Conservation (phyloP, 768 basidiomycete genomes). For the Rhodotorula graminis region DNA sequence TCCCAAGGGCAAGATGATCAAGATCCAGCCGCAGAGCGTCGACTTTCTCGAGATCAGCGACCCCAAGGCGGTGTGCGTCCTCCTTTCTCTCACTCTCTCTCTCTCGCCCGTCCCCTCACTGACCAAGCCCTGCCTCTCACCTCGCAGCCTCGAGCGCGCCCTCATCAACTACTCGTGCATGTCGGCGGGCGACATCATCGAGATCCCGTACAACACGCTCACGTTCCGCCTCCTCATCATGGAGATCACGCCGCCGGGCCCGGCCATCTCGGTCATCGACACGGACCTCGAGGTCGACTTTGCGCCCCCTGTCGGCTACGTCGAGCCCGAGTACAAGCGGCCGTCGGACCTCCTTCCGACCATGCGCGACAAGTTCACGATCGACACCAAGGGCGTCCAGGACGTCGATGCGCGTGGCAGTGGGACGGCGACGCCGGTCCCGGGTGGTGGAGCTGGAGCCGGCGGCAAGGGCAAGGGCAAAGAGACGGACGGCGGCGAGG, state of each 20-base stretch:
- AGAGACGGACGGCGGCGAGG: constrained; percentile 24
- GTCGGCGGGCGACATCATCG: constrained; percentile 94
- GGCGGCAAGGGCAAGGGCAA: constrained; percentile 63
- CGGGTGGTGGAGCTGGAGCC: constrained; percentile 52
- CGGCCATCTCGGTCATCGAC: constrained; percentile 83
- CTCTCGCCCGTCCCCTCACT: neutral
- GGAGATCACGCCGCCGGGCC: constrained; percentile 80
- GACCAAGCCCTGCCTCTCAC: neutral
- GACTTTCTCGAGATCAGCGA: constrained; percentile 97
- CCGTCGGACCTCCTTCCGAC: constrained; percentile 66
- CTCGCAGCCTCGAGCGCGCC: constrained; percentile 78
- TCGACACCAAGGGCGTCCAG: constrained; percentile 55
- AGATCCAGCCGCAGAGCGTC: constrained; percentile 89
- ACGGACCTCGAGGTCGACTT: constrained; percentile 99
- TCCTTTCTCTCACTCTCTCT: neutral
- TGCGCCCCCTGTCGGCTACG: constrained; percentile 74
- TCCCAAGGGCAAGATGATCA: constrained; percentile 89
- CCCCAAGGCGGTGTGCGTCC: constrained; percentile 88
- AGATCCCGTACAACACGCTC: constrained; percentile 94
- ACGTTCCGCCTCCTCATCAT: constrained; percentile 92
- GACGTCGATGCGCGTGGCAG: constrained; percentile 30
- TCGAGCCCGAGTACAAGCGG: constrained; percentile 71
- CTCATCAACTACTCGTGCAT: constrained; percentile 86
- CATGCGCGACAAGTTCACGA: constrained; percentile 95
- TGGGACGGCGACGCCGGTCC: constrained; percentile 57